Conservation (phyloP, 1,284 basidiomycete genomes). For the Inonotus hispidus region DNA sequence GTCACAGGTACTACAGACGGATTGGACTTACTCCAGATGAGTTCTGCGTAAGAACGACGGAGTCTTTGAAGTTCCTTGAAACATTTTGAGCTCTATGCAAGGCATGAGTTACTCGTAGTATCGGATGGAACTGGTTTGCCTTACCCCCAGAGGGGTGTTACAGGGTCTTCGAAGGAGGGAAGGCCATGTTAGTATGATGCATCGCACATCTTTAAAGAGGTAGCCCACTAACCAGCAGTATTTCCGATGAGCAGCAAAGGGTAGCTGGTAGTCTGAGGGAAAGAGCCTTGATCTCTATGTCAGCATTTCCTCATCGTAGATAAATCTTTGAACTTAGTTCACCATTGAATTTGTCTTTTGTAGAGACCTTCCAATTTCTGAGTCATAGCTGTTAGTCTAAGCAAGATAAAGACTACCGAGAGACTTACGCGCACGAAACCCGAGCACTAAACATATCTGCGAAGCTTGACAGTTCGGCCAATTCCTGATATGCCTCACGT, state of each 20-base stretch:
- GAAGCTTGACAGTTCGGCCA: constrained; percentile 6
- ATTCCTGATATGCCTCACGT: background rate
- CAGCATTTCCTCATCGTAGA: background rate
- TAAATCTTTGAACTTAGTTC: too few relatives aligned
- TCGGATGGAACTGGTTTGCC: background rate
- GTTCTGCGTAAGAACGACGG: constrained; percentile 23
- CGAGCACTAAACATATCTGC: background rate
- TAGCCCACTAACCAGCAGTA: constrained; percentile 16
- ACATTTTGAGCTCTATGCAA: constrained; percentile 21
- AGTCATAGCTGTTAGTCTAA: background rate
- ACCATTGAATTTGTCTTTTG: constrained; percentile 16
- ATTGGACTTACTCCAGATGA: constrained; percentile 20
- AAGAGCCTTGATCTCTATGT: constrained; percentile 5
- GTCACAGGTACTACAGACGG: background rate
- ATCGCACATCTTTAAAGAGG: background rate
- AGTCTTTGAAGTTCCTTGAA: constrained; percentile 19
- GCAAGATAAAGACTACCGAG: background rate
- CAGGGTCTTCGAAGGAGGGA: background rate
- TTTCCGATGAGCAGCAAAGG: constrained; percentile 23
- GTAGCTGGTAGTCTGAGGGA: constrained; percentile 19
- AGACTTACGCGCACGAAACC: constrained; percentile 7
- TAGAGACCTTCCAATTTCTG: constrained; percentile 13
- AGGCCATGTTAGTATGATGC: background rate
- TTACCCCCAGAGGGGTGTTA: constrained; percentile 8
- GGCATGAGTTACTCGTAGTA: background rate